These are phyloP conservation scores for Podaxis sp. DNA, from an alignment of 768 basidiomycete genomes.

Conservation along the genomic window DNA sequence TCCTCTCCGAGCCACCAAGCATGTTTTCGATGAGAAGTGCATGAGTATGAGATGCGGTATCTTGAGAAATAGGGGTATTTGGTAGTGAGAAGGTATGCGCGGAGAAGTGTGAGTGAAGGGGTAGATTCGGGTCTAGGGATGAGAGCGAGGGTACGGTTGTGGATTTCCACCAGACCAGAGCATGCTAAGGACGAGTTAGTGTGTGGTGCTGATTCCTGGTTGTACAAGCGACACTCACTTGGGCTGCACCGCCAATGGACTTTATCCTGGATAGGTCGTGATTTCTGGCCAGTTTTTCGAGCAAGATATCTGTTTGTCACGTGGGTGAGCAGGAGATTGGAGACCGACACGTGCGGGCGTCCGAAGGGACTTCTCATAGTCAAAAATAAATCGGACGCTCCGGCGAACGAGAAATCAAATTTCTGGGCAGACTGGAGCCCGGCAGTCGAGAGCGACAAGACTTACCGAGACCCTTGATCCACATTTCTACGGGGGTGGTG, in stretches of 20 bases:
- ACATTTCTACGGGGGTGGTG: conserved; percentile 89
- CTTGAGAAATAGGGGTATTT: conserved; percentile 74
- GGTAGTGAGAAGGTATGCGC: conserved; percentile 68
- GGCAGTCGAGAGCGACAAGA: conserved; percentile 19
- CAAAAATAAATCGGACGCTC: conserved; percentile 25
- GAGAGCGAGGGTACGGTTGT: conserved; percentile 72
- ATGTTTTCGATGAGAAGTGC: conserved; percentile 73
- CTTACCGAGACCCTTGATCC: conserved; percentile 84
- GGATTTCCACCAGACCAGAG: conserved; percentile 87
- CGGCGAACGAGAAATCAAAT: conserved; percentile 54
- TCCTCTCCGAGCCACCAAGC: conserved; percentile 75
- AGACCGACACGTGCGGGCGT: conserved; percentile 28
- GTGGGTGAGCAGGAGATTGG: conserved; percentile 30
- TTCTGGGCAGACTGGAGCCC: conserved; percentile 39
- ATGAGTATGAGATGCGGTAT: conserved; percentile 80
- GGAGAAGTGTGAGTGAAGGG: conserved; percentile 68
- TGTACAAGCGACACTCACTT: conserved; percentile 43
- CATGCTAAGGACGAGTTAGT: conserved; percentile 45
- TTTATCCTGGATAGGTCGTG: conserved; percentile 72
- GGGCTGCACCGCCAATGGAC: conserved; percentile 76
- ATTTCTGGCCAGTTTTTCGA: conserved; percentile 71
- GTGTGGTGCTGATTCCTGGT: not conserved
- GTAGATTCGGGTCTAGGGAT: conserved; percentile 68
- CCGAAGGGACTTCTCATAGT: conserved; percentile 19
- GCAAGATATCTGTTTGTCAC: conserved; percentile 60